Evolutionary conservation across 306 rosid species (phyloP), one percentile per base, ranked within the genome.

Genomic region (Geum urbanum): DNA sequence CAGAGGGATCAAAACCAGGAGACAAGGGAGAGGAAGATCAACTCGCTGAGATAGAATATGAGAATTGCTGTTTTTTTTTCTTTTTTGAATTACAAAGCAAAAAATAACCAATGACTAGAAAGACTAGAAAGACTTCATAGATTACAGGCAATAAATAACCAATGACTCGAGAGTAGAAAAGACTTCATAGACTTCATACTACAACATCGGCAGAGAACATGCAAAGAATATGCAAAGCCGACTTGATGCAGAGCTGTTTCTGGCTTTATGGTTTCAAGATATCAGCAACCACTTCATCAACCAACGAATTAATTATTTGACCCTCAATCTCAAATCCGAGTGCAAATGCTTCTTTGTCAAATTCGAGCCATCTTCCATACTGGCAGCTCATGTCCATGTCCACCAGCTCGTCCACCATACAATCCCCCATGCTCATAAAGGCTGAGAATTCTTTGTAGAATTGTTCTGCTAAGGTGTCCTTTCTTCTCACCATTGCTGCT

Each of bases 361-460:
- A 94, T 64, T 88, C 92, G 19, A 86, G 78, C 98, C 98, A 94
- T 66, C 80, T 87, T 72, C 92, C 98, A 67, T 73, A 73, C 39
- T 82, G 75, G 82, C 82, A 84, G 78, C 92, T 87, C 96, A 94
- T 94, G 82, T 94, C 98, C 78, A 81, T 87, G 77, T 83, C 90
- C 74, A 94, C 96, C 48, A 94, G 91, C 69, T 88, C 97, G 67
- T 90, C 97, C 2, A 92, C 98, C 96, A 88, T 90, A 48, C 86
- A 84, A 61, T 90, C 94, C 43, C 90, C 83, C 97, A 85, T 69
- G 73, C 79, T 89, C 39, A 57, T 83, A 89, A 86, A 91, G 61
- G 81, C 78, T 15, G 76, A 83, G 71, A 94, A 81, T 76, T 94
- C 97, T 76, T 88, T 88, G 72, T 79, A 84, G 66, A 94, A 77